Evolutionary conservation across 108 stramenopile species (phyloP).

Genomic region (Chaetoceros muelleri): DNA sequence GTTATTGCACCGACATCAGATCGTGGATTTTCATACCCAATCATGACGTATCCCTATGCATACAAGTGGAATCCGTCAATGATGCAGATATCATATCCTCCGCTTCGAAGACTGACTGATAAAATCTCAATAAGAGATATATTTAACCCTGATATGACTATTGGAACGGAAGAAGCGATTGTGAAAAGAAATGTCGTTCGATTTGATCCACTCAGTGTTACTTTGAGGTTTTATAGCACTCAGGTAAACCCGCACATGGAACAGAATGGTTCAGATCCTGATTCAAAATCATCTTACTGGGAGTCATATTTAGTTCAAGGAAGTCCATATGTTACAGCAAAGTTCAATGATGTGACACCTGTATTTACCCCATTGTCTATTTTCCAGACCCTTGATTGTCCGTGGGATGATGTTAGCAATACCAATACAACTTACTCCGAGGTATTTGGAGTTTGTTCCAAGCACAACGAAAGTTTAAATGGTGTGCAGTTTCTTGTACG

Average conservation of each 20-base stretch:
- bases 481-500: constrained; percentile 70
- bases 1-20: constrained; percentile 38
- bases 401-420: constrained; percentile 32
- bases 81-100: constrained; percentile 62
- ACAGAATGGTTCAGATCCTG: neutral
- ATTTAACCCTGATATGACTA: constrained; percentile 57
- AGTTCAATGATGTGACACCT: constrained; percentile 39
- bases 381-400: constrained; percentile 51
- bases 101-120: constrained; percentile 33
- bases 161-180: constrained; percentile 33
- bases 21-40: constrained; percentile 58
- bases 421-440: too few relatives aligned
- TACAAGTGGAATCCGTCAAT: constrained; percentile 62
- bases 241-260: constrained; percentile 6
- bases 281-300: constrained; percentile 25
- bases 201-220: constrained; percentile 74
- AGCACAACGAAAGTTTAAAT: constrained; percentile 24
- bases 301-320: constrained; percentile 74
- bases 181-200: constrained; percentile 34
- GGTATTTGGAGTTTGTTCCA: too few relatives aligned
- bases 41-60: constrained; percentile 72
- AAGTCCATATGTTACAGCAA: constrained; percentile 61
- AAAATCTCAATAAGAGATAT: constrained; percentile 38
- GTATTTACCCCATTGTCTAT: constrained; percentile 48
- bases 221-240: constrained; percentile 39